These are phyloP conservation scores for Phaseolus coccineus DNA, from an alignment of 331 rosid species.

Conservation along the genomic window DNA sequence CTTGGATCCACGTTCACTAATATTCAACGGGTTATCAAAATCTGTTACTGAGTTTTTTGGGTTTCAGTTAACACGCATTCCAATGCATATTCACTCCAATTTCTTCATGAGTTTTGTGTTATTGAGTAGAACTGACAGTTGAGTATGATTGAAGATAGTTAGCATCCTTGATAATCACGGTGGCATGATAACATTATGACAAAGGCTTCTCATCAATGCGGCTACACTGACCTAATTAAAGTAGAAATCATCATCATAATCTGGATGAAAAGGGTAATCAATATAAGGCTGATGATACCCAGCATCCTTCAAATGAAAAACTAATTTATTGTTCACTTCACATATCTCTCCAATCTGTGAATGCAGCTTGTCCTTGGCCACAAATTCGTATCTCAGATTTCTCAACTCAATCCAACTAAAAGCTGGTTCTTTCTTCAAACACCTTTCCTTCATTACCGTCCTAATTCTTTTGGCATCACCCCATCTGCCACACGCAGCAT, in stretches of 20 bases:
- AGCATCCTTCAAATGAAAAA: conserved; percentile 56
- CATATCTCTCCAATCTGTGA: conserved; percentile 55
- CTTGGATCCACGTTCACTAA: too few relatives aligned
- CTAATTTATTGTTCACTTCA: conserved; percentile 50
- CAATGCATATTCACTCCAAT: not conserved
- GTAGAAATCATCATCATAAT: conserved; percentile 51
- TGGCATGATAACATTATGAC: not conserved
- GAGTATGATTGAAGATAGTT: not conserved
- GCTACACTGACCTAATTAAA: conserved; percentile 19
- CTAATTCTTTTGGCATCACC: conserved; percentile 57
- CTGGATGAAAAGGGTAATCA: conserved; percentile 43
- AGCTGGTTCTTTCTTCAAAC: conserved; percentile 63
- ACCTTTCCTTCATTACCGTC: conserved; percentile 54
- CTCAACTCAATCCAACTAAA: conserved; percentile 68
- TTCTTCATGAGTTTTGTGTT: not conserved
- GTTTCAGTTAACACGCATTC: not conserved
- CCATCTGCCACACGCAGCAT: conserved; percentile 70
- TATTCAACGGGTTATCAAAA: too few relatives aligned
- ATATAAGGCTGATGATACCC: conserved; percentile 57
- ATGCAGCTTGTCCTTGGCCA: conserved; percentile 61
- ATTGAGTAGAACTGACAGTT: not conserved
- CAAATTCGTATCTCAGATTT: conserved; percentile 57
- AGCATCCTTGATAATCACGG: conserved; percentile 4
- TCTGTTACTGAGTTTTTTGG: not conserved
- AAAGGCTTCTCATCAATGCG: conserved; percentile 1